These are phyloP conservation scores for Ormosia semicastrata DNA, from an alignment of 306 rosid species.

Conservation along the genomic window DNA sequence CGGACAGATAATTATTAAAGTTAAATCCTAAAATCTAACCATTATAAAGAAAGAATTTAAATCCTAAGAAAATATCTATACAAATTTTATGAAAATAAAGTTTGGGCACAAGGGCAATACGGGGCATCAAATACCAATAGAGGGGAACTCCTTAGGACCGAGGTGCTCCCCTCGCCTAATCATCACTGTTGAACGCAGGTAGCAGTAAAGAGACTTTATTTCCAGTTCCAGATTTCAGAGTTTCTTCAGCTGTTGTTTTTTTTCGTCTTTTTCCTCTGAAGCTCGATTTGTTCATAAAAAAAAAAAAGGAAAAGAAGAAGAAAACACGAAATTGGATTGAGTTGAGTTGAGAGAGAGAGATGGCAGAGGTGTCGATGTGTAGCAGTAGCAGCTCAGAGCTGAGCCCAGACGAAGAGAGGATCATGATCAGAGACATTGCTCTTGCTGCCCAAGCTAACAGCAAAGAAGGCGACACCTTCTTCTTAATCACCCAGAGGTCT, in stretches of 20 bases:
- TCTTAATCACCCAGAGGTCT: constrained; percentile 83
- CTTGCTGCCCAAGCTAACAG: constrained; percentile 68
- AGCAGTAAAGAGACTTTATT: not conserved
- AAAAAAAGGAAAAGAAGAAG: not conserved
- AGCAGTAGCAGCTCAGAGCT: constrained; percentile 55
- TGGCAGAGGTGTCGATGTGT: constrained; percentile 73
- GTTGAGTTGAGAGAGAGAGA: constrained; percentile 20
- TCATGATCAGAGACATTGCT: constrained; percentile 89
- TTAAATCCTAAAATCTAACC: no score
- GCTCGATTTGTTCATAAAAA: not conserved
- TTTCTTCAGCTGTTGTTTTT: not conserved
- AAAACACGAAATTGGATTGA: not conserved
- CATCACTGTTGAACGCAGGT: not conserved
- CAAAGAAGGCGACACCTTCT: constrained; percentile 88
- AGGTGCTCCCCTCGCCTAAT: not conserved
- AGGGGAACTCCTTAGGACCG: not conserved
- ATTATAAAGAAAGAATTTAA: no score
- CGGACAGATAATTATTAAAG: no score
- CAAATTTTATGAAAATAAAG: not conserved
- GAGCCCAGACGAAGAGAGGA: constrained; percentile 87
- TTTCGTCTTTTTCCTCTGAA: not conserved
- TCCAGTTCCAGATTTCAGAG: constrained; percentile 1
- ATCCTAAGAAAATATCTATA: not conserved
- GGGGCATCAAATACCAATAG: not conserved
- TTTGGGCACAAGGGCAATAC: not conserved